Percentiles rank a stretch among this genome's conserved stretches.
phyloP scores from a whole-genome alignment of 495 filamentous ascomycete species.

The Podospora appendiculata region DNA sequence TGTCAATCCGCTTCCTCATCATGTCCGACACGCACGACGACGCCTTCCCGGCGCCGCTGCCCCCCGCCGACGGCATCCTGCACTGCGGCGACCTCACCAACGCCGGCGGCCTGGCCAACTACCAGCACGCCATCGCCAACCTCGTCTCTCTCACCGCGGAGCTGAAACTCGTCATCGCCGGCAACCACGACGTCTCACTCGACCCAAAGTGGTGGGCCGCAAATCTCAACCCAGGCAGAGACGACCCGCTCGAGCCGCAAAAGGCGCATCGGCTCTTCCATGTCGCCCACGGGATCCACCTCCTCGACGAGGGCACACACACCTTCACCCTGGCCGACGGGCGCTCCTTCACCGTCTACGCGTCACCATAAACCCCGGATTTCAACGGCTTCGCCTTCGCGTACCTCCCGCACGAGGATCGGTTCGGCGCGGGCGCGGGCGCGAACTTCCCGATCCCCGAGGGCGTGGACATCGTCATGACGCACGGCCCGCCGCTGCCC shows the following conservation, averaged over 20 bases:
- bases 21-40: conserved; percentile 54
- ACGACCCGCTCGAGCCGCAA: no score
- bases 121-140: conserved; percentile 42
- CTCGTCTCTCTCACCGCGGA: conserved; percentile 47
- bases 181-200: conserved; percentile 65
- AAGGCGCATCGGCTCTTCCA: neutral
- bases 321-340: conserved; percentile 43
- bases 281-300: conserved; percentile 40
- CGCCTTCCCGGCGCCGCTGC: conserved; percentile 10
- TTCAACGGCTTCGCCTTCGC: conserved; percentile 55
- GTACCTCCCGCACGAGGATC: conserved; percentile 44
- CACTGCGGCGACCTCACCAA: conserved; percentile 65
- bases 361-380: conserved; percentile 54
- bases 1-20: conserved; percentile 36
- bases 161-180: conserved; percentile 66
- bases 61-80: conserved; percentile 49
- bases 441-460: neutral
- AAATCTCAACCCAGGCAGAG: no score
- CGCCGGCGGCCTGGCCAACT: conserved; percentile 45
- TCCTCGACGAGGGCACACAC: conserved; percentile 52
- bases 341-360: conserved; percentile 48
- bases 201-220: conserved; percentile 24
- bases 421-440: conserved; percentile 23
- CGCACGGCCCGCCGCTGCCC: conserved; percentile 53
- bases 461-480: conserved; percentile 52